A percentile compares a stretch with the other conserved stretches of the same genome.
phyloP scores from a whole-genome alignment of 148 eudicot genomes.

The Hydrangea macrophylla region DNA sequence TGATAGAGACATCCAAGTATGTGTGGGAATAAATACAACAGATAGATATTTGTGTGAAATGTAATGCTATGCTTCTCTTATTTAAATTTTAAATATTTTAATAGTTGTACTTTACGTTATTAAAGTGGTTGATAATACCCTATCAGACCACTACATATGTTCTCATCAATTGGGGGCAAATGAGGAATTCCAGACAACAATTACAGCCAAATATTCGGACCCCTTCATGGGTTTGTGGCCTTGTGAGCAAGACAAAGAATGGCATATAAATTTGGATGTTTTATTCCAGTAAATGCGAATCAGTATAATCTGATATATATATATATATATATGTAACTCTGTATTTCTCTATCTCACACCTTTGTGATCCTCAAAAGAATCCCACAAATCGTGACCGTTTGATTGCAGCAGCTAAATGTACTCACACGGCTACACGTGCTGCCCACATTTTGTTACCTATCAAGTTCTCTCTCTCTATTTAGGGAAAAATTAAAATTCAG shows the following conservation, averaged over 20 bases:
- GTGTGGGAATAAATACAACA: too few species aligned
- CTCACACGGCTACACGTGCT: slow-evolving; percentile 35
- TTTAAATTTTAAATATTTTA: too few species aligned
- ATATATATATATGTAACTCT: background rate
- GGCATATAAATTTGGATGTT: slow-evolving; percentile 10
- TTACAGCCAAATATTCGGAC: slow-evolving; percentile 28
- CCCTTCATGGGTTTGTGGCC: slow-evolving; percentile 8
- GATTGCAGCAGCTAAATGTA: slow-evolving; percentile 19
- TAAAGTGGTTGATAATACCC: background rate
- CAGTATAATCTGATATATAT: background rate
- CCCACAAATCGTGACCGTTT: slow-evolving; percentile 30
- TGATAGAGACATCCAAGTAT: too few species aligned
- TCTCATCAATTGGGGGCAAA: background rate
- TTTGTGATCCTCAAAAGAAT: slow-evolving; percentile 11
- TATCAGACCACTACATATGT: background rate
- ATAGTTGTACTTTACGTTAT: background rate
- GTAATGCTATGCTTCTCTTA: background rate
- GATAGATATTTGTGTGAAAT: too few species aligned
- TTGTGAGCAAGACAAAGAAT: slow-evolving; percentile 3
- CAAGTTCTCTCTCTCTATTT: too few species aligned
- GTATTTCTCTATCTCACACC: background rate
- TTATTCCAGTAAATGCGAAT: background rate
- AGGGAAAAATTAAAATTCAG: too few species aligned
- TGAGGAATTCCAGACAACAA: slow-evolving; percentile 1
- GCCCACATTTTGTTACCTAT: background rate